A percentile compares a stretch with the other conserved stretches of the same genome.
phyloP scores from a whole-genome alignment of 495 filamentous ascomycete species.

The Podospora didyma region DNA sequence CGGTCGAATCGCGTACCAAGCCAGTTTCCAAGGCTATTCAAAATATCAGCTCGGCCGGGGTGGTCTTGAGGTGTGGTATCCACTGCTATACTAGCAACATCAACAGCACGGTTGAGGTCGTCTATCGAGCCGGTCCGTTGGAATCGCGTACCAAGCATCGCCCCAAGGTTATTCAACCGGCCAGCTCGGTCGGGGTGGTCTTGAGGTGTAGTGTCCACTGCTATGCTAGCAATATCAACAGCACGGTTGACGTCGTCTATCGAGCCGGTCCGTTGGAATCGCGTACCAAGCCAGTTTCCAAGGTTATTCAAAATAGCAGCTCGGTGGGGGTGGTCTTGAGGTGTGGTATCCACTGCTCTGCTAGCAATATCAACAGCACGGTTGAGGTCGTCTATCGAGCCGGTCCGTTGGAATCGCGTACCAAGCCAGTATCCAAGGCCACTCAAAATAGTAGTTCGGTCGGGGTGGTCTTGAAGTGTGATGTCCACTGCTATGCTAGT shows the following conservation, averaged over 20 bases:
- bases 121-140: background rate
- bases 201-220: background rate
- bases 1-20: background rate
- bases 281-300: background rate
- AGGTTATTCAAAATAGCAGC: background rate
- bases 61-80: background rate
- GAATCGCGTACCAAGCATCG: background rate
- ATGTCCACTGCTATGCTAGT: too few species aligned
- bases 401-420: slow-evolving; percentile 1
- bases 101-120: background rate
- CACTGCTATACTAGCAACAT: background rate
- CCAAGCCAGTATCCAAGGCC: background rate
- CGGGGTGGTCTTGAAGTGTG: too few species aligned
- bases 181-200: background rate
- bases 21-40: background rate
- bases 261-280: background rate
- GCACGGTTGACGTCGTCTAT: background rate
- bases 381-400: slow-evolving; percentile 10
- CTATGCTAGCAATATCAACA: background rate
- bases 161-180: background rate
- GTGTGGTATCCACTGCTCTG: slow-evolving; percentile 4
- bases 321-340: slow-evolving; percentile 4
- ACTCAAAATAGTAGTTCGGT: too few species aligned
- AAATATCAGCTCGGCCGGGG: background rate
- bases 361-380: slow-evolving; percentile 1